Evolutionary conservation across 1,284 basidiomycete genomes (phyloP).

Genomic region (Dichomitus squalens): DNA sequence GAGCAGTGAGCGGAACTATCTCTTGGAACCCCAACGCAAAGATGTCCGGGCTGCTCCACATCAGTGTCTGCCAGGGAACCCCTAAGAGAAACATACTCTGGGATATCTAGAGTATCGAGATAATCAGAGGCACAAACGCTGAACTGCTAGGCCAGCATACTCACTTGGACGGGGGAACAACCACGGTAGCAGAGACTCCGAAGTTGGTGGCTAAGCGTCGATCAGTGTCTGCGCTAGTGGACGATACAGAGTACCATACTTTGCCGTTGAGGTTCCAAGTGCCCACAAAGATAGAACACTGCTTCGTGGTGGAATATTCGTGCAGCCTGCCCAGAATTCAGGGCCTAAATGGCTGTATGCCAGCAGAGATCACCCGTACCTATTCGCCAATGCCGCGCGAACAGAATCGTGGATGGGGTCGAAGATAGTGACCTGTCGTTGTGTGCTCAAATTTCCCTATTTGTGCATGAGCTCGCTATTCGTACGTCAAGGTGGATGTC

Average conservation of each 20-base stretch:
- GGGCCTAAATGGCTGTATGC: neutral
- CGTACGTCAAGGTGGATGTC: neutral
- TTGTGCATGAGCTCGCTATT: conserved; percentile 1
- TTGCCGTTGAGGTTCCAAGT: conserved; percentile 97
- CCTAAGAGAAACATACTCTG: conserved; percentile 51
- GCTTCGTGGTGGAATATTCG: conserved; percentile 85
- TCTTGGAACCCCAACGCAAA: conserved; percentile 97
- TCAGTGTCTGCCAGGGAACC: neutral
- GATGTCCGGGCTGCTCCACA: conserved; percentile 76
- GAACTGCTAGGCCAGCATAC: conserved; percentile 26
- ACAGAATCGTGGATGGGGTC: conserved; percentile 94
- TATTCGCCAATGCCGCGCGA: conserved; percentile 65
- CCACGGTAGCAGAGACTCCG: conserved; percentile 89
- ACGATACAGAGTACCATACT: conserved; percentile 44
- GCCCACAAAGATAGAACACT: conserved; percentile 81
- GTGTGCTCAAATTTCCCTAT: conserved; percentile 86
- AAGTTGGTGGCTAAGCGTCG: conserved; percentile 54
- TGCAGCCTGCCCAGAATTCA: conserved; percentile 49
- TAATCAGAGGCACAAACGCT: conserved; percentile 11
- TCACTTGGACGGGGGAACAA: conserved; percentile 80
- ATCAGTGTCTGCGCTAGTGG: neutral
- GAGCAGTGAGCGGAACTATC: conserved; percentile 95
- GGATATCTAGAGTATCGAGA: conserved; percentile 41
- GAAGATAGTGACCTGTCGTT: conserved; percentile 88
- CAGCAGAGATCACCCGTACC: conserved; percentile 41